These are phyloP conservation scores for Tulasnella sp. DNA, from an alignment of 768 basidiomycete species.

Conservation along the genomic window DNA sequence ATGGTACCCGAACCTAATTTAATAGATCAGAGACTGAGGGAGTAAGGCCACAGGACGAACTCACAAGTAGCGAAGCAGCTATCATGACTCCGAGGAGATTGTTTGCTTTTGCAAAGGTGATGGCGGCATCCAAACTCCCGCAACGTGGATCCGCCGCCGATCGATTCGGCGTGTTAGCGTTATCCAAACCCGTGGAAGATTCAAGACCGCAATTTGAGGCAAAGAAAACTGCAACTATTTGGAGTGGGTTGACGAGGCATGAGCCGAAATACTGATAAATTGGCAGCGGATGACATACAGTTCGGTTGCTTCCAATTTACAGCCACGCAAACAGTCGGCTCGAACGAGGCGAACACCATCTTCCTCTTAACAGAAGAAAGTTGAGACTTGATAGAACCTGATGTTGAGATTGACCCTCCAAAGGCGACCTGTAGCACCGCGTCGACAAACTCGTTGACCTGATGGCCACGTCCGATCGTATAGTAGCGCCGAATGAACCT, in stretches of 20 bases:
- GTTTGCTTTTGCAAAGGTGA: constrained; percentile 88
- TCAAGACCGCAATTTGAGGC: constrained; percentile 76
- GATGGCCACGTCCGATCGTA: constrained; percentile 50
- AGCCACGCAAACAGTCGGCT: constrained; percentile 81
- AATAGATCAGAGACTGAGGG: constrained; percentile 7
- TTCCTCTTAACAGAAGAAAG: constrained; percentile 49
- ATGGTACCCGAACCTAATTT: constrained; percentile 50
- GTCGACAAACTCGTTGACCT: constrained; percentile 81
- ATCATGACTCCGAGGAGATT: constrained; percentile 90
- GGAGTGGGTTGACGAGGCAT: constrained; percentile 14
- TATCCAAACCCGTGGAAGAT: constrained; percentile 32
- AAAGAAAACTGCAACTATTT: constrained; percentile 92
- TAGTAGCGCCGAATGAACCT: constrained; percentile 44
- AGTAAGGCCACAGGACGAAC: constrained; percentile 33
- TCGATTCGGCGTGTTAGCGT: constrained; percentile 30
- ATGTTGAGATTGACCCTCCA: constrained; percentile 45
- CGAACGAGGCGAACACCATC: constrained; percentile 89
- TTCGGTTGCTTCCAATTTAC: constrained; percentile 99
- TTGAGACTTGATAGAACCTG: constrained; percentile 46
- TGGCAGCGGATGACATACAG: constrained; percentile 51
- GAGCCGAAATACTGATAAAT: neutral
- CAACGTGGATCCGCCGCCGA: constrained; percentile 40
- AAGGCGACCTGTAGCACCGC: constrained; percentile 80
- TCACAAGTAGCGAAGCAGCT: constrained; percentile 79
- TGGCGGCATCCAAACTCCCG: constrained; percentile 79